phyloP scores from a whole-genome alignment of 116 monocot genomes.

The Zostera marina region DNA sequence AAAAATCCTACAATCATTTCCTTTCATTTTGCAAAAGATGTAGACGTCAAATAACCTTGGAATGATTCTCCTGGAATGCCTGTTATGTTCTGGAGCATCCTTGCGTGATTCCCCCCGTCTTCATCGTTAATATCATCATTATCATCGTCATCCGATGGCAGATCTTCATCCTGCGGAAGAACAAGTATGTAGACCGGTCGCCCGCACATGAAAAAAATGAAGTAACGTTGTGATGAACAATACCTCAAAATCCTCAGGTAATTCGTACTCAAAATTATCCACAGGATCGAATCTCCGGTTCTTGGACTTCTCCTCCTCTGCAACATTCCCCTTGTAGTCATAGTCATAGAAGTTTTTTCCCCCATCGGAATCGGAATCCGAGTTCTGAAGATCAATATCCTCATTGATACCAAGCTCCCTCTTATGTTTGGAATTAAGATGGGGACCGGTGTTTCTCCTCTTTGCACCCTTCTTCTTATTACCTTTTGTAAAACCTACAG shows the following conservation, averaged over 20 bases:
- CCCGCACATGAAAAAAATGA: conserved; percentile 1
- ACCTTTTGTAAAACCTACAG: too few relatives aligned
- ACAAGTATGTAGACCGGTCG: background rate
- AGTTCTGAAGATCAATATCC: conserved; percentile 4
- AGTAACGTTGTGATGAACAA: background rate
- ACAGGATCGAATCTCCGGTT: conserved; percentile 78
- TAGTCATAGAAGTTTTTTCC: conserved; percentile 57
- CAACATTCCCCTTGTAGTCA: conserved; percentile 54
- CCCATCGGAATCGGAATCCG: conserved; percentile 6
- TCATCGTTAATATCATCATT: conserved; percentile 8
- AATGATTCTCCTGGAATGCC: conserved; percentile 62
- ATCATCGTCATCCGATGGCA: conserved; percentile 36
- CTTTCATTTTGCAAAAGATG: background rate
- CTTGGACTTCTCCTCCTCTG: conserved; percentile 70
- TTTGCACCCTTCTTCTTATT: conserved; percentile 2
- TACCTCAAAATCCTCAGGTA: conserved; percentile 70
- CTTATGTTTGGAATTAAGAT: conserved; percentile 33
- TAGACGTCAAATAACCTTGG: conserved; percentile 23
- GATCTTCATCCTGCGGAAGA: conserved; percentile 40
- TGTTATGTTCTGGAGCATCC: conserved; percentile 71
- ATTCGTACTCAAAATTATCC: conserved; percentile 83
- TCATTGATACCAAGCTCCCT: conserved; percentile 28
- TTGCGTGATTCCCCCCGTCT: conserved; percentile 27
- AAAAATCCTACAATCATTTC: background rate
- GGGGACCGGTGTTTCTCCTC: conserved; percentile 42